Evolutionary conservation across 345 rosid species (phyloP).

Genomic region (Raphanus raphanistrum): DNA sequence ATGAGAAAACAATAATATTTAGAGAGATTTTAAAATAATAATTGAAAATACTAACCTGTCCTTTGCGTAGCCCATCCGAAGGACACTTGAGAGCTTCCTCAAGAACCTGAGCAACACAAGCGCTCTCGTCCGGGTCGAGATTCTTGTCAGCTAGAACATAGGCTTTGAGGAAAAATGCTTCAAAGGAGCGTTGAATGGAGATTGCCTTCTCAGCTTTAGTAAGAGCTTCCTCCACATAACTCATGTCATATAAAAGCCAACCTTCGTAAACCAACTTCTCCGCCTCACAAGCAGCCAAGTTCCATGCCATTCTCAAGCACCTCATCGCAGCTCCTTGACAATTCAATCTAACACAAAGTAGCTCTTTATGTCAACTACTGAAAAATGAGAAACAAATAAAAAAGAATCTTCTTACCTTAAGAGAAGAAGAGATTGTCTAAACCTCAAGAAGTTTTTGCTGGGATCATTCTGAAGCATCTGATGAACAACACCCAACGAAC

Average conservation of each 20-base stretch:
- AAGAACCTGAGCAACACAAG: constrained; percentile 67
- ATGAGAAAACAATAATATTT: neutral
- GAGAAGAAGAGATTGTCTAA: constrained; percentile 91
- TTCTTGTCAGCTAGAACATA: constrained; percentile 76
- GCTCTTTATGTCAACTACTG: constrained; percentile 20
- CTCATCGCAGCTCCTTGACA: constrained; percentile 92
- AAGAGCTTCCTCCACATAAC: constrained; percentile 78
- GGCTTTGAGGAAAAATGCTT: constrained; percentile 92
- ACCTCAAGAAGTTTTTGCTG: constrained; percentile 65
- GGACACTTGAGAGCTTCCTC: constrained; percentile 95
- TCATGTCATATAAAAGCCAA: constrained; percentile 89
- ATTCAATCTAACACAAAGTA: constrained; percentile 56
- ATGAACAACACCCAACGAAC: constrained; percentile 80
- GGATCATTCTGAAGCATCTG: constrained; percentile 87
- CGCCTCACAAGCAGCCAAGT: constrained; percentile 57
- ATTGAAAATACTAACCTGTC: constrained; percentile 57
- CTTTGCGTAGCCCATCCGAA: constrained; percentile 94
- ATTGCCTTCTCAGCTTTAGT: constrained; percentile 75
- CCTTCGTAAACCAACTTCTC: constrained; percentile 91
- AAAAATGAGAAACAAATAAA: neutral
- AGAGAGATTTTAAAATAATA: neutral
- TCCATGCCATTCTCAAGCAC: constrained; percentile 74
- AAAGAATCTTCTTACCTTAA: constrained; percentile 54
- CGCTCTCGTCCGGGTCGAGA: constrained; percentile 59
- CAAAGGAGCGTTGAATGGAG: constrained; percentile 72